These are phyloP conservation scores for Waltergamsia citrina DNA, from an alignment of 2,329 filamentous ascomycete genomes.

Conservation along the genomic window DNA sequence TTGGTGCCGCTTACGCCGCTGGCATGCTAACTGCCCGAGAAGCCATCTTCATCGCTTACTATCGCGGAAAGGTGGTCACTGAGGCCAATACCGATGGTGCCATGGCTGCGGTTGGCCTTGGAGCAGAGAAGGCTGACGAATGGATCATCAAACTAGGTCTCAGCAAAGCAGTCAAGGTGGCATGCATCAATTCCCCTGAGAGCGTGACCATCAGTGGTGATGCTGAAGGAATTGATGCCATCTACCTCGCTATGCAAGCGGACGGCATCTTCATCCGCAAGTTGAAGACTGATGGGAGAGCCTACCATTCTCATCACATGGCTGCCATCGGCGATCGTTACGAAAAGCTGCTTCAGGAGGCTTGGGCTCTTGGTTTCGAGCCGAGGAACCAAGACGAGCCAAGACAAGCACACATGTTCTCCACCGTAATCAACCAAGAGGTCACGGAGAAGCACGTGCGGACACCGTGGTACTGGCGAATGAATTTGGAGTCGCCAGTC, in stretches of 20 bases:
- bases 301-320: constrained; percentile 32
- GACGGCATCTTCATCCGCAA: constrained; percentile 15
- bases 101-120: constrained; percentile 30
- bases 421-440: background rate
- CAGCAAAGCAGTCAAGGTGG: constrained; percentile 18
- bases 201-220: constrained; percentile 27
- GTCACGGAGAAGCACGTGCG: background rate
- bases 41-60: constrained; percentile 27
- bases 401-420: constrained; percentile 1
- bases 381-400: background rate
- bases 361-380: background rate
- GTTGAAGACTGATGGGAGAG: constrained; percentile 22
- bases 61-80: constrained; percentile 19
- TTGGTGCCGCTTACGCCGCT: constrained; percentile 32
- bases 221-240: constrained; percentile 2
- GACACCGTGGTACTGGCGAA: constrained; percentile 7
- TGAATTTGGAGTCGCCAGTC: constrained; percentile 8
- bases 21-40: constrained; percentile 21
- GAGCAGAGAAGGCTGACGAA: constrained; percentile 4
- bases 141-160: constrained; percentile 15
- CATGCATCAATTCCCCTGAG: constrained; percentile 24
- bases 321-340: constrained; percentile 13
- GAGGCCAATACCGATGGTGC: constrained; percentile 10
- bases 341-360: constrained; percentile 2
- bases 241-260: constrained; percentile 8